phyloP scores from a whole-genome alignment of 176 grass and related monocot species.

The Thinopyrum elongatum region DNA sequence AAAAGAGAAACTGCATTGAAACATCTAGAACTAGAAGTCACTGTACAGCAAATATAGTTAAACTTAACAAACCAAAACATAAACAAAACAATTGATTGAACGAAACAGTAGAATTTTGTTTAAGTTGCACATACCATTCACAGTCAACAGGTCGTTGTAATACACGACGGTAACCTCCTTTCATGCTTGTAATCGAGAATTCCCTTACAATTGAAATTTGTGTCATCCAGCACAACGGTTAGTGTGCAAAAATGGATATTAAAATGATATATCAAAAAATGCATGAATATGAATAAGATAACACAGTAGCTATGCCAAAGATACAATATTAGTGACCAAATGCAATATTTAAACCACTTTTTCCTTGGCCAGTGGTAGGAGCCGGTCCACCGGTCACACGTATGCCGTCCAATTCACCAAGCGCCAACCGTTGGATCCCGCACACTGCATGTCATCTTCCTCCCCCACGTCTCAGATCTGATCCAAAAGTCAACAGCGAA shows the following conservation, averaged over 20 bases:
- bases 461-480: no score
- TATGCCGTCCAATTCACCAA: no score
- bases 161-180: conserved; percentile 81
- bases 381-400: neutral
- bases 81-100: neutral
- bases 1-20: neutral
- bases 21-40: conserved; percentile 15
- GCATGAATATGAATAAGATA: conserved; percentile 20
- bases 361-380: neutral
- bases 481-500: no score
- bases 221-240: neutral
- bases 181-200: conserved; percentile 87
- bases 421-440: no score
- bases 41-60: neutral
- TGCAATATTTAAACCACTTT: conserved; percentile 8
- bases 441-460: no score
- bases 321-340: conserved; percentile 6
- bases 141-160: conserved; percentile 74
- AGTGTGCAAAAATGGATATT: neutral
- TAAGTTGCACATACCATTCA: conserved; percentile 53
- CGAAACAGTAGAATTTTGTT: neutral
- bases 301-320: neutral
- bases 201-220: conserved; percentile 55
- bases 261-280: conserved; percentile 3
- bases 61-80: conserved; percentile 11